Base-by-base conservation (phyloP, 257 asterid genomes). In the Linderniella brevidens region DNA sequence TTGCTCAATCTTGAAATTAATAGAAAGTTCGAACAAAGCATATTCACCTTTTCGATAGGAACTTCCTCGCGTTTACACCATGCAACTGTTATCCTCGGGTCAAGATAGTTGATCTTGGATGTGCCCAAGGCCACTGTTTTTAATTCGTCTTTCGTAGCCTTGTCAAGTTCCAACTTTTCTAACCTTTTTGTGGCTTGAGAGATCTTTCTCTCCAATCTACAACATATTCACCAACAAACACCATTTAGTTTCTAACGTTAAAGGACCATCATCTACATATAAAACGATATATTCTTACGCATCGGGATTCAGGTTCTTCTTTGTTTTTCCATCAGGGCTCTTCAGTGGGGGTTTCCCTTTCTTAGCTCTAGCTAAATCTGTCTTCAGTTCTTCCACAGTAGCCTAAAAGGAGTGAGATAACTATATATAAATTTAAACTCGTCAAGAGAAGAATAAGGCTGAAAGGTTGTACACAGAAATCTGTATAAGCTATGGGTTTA, bases 51-150 rank as follows among this genome's bases (percentile, higher is more conserved):
- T 69, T 90, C 99, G 1, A 90, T 85, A 25, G 99, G 99, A 63
- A 90, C 96, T 64, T 90, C 96, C 1, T 68, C 92, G 62, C 94
- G 93, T 63, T 90, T 90, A 77, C 99, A 90, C 99, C 99, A 90
- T 46, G 96, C 99, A 43, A 90, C 99, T 12, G 96, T 75, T 64
- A 90, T 85, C 68, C 99, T 71, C 19, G 99, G 99, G 68, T 90
- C 99, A n/a, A 85, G 93, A 66, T 90, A 90, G 77, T 85, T 90
- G 74, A 81, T 81, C 84, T 81, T 90, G 19, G 99, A 90, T 8
- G 99, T 90, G 38, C 99, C 94, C 73, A 90, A 62, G 13, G 99
- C 99, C 39, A 90, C 83, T 15, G 78, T 81, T 62, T 90, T 90
- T 60, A 85, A 41, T 45, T 85, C 94, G 62, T 90, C 99, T 68